Percentiles rank a stretch among this genome's conserved stretches.
Conservation (phyloP, 2,329 filamentous ascomycete species). For the Fonsecaea nubica region DNA sequence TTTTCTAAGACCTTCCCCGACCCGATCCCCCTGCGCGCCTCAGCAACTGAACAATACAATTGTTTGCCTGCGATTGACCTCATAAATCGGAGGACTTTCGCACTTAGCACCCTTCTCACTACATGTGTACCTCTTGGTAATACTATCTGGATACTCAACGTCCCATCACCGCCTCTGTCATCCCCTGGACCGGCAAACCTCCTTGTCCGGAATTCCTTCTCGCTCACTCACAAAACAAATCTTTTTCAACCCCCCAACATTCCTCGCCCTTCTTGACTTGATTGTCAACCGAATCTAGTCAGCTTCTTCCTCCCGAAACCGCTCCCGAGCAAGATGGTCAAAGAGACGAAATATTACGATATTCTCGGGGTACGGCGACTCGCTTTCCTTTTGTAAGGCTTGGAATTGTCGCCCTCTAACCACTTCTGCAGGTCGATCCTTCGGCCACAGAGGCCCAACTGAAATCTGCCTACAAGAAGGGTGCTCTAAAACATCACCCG, state of each 20-base stretch:
- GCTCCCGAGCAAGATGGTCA: slow-evolving; percentile 53
- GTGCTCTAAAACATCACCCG: slow-evolving; percentile 84
- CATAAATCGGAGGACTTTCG: neutral
- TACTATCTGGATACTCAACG: neutral
- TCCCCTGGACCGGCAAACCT: slow-evolving; percentile 6
- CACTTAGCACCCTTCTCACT: neutral
- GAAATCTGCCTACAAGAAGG: slow-evolving; percentile 92
- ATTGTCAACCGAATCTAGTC: neutral
- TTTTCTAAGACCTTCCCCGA: slow-evolving; percentile 5
- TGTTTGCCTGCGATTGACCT: slow-evolving; percentile 6
- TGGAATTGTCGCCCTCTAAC: slow-evolving; percentile 36
- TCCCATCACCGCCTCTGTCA: slow-evolving; percentile 4
- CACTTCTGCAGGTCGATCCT: slow-evolving; percentile 69
- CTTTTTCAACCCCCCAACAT: slow-evolving; percentile 3
- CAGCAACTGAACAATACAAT: slow-evolving; percentile 1
- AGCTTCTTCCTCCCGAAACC: neutral
- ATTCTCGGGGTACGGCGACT: slow-evolving; percentile 53
- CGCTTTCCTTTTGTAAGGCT: slow-evolving; percentile 16
- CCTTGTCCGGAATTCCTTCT: neutral
- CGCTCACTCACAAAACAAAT: slow-evolving; percentile 7
- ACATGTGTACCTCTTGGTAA: neutral
- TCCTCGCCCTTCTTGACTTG: neutral
- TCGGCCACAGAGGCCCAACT: slow-evolving; percentile 80
- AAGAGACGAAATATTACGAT: slow-evolving; percentile 59
- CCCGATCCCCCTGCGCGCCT: neutral